Base-by-base conservation (phyloP, 2,329 filamentous ascomycete species). In the Pseudocercospora ulei region DNA sequence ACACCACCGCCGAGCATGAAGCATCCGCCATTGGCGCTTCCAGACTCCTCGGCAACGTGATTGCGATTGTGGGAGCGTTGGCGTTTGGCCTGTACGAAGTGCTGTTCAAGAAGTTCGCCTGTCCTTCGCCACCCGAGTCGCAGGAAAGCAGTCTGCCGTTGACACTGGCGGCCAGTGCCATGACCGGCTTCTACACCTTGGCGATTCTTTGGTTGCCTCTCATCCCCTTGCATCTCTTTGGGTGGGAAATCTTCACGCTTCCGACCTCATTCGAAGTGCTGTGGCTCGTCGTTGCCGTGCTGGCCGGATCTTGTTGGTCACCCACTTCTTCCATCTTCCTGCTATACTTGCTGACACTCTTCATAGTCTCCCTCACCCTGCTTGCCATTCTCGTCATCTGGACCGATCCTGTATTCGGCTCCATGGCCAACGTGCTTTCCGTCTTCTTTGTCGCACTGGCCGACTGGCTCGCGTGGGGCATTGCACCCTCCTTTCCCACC, bases 11-110 rank as follows among this genome's bases (percentile, higher is more conserved):
- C 8, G 38, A 35, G 2, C 20, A 26, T 12, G 39, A 34, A 9
- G 38, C 39, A 14, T 37, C 42, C 12, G 41, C 41, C 9, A 49
- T 59, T 19, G 56, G 56, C 16, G 50, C 46, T 1, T 50, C 47
- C 2, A 35, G 56, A 11, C 39, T 58, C 8, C 37, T 57, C 7
- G 56, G 56, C 4, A 59, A 59, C 25, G 23, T 57, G 6, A 47
- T 59, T 18, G 54, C 56, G 13, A 48, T 48, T 25, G 43, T 54
- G 6, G 56, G 56, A 19, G 54, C 56, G 5, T 42, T 58, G 8
- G 55, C 55, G 7, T 59, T 59, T 44, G 56, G 56, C 9, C 42
- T 59, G 16, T 59, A 59, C 29, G 56, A 58, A 39, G 56, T 59
- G 14, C 41, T 59, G 31, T 55, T 59, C 49, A 59, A 59, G 34